Conservation (phyloP, 2,329 filamentous ascomycete species). For the Fusarium pseudoanthophilum region DNA sequence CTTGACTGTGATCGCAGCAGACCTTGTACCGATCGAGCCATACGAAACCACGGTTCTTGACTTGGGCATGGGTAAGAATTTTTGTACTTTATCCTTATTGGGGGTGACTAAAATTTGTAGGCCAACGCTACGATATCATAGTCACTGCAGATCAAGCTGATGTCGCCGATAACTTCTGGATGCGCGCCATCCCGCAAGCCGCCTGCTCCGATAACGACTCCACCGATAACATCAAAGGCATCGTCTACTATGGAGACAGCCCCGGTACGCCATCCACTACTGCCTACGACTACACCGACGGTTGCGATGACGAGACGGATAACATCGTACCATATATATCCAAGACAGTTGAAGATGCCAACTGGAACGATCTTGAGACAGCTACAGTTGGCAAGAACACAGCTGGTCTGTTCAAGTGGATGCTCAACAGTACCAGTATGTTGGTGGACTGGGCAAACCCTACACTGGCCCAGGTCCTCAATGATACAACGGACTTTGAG, state of each 20-base stretch:
- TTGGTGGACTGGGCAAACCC: constrained; percentile 13
- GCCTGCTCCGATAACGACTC: constrained; percentile 55
- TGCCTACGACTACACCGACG: constrained; percentile 17
- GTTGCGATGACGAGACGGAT: constrained; percentile 52
- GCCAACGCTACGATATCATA: constrained; percentile 59
- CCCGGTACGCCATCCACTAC: constrained; percentile 15
- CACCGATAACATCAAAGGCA: constrained; percentile 58
- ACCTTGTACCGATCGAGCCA: constrained; percentile 67
- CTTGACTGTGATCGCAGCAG: constrained; percentile 67
- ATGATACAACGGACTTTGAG: not conserved
- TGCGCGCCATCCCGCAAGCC: constrained; percentile 57
- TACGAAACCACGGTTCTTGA: constrained; percentile 56
- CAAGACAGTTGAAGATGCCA: constrained; percentile 47
- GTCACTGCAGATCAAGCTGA: constrained; percentile 53
- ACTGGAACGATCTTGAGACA: constrained; percentile 29
- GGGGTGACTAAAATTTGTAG: constrained; percentile 38
- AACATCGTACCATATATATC: constrained; percentile 50
- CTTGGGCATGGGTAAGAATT: constrained; percentile 32
- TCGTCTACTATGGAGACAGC: constrained; percentile 56
- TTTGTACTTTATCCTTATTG: fast-evolving
- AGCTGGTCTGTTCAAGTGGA: constrained; percentile 15
- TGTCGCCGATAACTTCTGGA: constrained; percentile 56
- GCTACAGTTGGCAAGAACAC: constrained; percentile 8
- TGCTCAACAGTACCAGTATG: constrained; percentile 15
- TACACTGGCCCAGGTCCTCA: constrained; percentile 6